Evolutionary conservation across 2,329 filamentous ascomycete genomes (phyloP), one percentile per base, ranked within the genome.

Genomic region (Trichoderma asperellum): DNA sequence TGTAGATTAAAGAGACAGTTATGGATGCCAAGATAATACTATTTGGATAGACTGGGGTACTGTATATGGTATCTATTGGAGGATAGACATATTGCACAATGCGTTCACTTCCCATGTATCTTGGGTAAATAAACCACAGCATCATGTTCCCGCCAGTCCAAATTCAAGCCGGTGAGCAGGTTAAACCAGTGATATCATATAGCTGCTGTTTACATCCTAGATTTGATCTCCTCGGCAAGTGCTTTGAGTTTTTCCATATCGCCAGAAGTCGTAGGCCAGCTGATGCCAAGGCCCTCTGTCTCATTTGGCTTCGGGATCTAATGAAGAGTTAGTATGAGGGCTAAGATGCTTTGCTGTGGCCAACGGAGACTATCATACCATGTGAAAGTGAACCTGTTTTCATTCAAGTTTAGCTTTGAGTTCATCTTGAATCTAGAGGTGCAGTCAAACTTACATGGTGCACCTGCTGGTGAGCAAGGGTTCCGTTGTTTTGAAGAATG

Each of bases 261-360:
- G 1, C 87, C 86, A 71, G 84, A 80, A 81, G 92, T 87, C 72
- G 89, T 84, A 24, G 94, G 93, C 96, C 96, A 99, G 40, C 82
- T 79, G 74, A 98, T 86, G 5, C 87, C 89, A 63, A 99, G 83
- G 7, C 96, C 96, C 79, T 98, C 92, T 43, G 84, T 77, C 75
- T 90, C 84, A 76, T 93, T 96, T 63, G 96, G 95, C 85, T 99
- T 99, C 43, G 96, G 96, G 72, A 99, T 99, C 91, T 93, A 35
- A 53, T 29, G 24, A 35, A 18, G 32, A 57, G 34, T 32, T 34
- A 53, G 61, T 49, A 56, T 24, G 34, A 37, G 24, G n/a, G 24
- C 18, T 2, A 21, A n/a, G 11, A n/a, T 43, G 12, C 32, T 37
- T 24, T 5, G 35, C 7, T 32, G 21, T 7, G 5, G 11, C 34